phyloP scores from a whole-genome alignment of 345 rosid genomes.

The Pelargonium nanum region DNA sequence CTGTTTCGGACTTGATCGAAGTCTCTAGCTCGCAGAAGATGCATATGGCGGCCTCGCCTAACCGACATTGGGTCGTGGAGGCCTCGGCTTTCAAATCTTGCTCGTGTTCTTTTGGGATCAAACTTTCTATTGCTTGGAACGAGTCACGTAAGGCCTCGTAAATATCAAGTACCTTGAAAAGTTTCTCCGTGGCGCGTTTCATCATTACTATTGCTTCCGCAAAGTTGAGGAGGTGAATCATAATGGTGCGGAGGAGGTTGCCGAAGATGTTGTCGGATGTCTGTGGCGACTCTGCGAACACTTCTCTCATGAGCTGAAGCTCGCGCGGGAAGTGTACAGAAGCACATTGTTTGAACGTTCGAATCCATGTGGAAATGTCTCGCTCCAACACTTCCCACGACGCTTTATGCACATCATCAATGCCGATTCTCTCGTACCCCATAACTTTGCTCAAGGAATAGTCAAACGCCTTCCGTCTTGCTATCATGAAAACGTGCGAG shows the following conservation, averaged over 20 bases:
- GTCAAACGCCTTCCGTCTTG: conserved; percentile 50
- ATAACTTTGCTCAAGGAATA: conserved; percentile 27
- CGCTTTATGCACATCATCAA: conserved; percentile 78
- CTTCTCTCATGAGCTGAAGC: conserved; percentile 32
- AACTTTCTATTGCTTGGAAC: conserved; percentile 23
- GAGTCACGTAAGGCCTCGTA: conserved; percentile 61
- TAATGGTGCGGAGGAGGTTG: conserved; percentile 36
- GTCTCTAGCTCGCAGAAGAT: conserved; percentile 65
- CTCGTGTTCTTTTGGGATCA: conserved; percentile 34
- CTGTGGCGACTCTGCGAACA: conserved; percentile 30
- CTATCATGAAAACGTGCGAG: conserved; percentile 43
- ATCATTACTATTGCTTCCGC: conserved; percentile 68
- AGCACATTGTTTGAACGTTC: conserved; percentile 48
- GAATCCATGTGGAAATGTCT: conserved; percentile 63
- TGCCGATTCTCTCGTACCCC: conserved; percentile 66
- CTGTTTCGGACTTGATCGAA: conserved; percentile 58
- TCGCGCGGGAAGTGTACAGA: conserved; percentile 46
- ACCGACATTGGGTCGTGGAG: conserved; percentile 32
- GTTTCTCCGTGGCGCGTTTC: conserved; percentile 57
- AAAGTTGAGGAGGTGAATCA: conserved; percentile 63
- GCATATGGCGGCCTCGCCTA: conserved; percentile 63
- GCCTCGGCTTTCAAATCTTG: conserved; percentile 45
- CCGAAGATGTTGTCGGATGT: conserved; percentile 32
- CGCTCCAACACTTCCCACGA: conserved; percentile 62
- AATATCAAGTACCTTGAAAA: conserved; percentile 75